Evolutionary conservation across 192 early-diverging fungal genomes (phyloP).

Genomic region (Coemansia javaensis): DNA sequence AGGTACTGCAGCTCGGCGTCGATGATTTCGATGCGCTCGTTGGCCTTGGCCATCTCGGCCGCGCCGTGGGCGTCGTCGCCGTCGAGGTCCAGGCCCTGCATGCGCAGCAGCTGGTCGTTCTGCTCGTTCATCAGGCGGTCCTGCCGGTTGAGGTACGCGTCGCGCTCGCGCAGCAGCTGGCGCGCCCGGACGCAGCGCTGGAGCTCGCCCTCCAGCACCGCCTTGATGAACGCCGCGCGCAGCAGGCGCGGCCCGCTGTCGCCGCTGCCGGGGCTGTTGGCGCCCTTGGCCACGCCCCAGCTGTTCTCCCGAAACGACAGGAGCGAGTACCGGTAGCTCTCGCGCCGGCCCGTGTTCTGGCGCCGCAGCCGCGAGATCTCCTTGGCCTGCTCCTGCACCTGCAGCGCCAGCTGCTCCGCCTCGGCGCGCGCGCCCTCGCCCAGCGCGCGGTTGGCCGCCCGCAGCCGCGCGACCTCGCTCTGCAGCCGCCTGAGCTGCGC

Average conservation of each 20-base stretch:
- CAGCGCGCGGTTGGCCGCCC: constrained; percentile 10
- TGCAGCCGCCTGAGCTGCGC: constrained; percentile 9
- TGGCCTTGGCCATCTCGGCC: constrained; percentile 12
- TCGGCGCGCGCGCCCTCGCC: constrained; percentile 14
- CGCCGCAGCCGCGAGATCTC: constrained; percentile 39
- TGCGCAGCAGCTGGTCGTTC: constrained; percentile 27
- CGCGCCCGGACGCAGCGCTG: constrained; percentile 43
- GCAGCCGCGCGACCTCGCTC: constrained; percentile 22
- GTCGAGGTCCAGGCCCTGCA: constrained; percentile 19
- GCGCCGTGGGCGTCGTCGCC: constrained; percentile 8
- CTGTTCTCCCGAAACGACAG: constrained; percentile 35
- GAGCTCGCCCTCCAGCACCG: constrained; percentile 36
- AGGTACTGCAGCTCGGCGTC: constrained; percentile 47
- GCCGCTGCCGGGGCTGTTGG: neutral
- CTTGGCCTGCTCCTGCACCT: constrained; percentile 42
- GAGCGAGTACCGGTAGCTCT: constrained; percentile 33
- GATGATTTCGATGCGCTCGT: constrained; percentile 41
- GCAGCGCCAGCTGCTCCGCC: constrained; percentile 24
- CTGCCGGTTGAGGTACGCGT: constrained; percentile 28
- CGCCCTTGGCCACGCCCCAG: constrained; percentile 22
- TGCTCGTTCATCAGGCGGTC: constrained; percentile 48
- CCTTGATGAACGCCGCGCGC: constrained; percentile 45
- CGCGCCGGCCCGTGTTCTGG: constrained; percentile 28
- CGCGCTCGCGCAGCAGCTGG: constrained; percentile 42
- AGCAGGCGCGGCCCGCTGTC: constrained; percentile 22